Evolutionary conservation across 75 land plant genomes (phyloP).

Genomic region (Picea glauca): DNA sequence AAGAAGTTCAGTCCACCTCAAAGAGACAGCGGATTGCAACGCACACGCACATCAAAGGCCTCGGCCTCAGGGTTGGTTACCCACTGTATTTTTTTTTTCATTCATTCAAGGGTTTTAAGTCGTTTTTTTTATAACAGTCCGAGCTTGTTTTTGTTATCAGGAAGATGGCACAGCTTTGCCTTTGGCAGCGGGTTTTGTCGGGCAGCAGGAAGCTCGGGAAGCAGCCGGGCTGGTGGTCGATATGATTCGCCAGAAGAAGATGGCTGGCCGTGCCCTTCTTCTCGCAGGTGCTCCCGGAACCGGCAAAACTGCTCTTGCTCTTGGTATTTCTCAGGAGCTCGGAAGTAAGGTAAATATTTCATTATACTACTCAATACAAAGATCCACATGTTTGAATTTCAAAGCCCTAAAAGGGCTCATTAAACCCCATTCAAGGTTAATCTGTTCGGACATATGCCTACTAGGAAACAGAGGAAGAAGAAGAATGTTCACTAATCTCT

Average conservation of each 20-base stretch:
- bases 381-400: no score
- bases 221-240: slow-evolving; percentile 94
- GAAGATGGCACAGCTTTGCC: slow-evolving; percentile 69
- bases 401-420: no score
- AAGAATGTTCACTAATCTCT: no score
- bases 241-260: slow-evolving; percentile 95
- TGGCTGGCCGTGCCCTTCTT: slow-evolving; percentile 96
- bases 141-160: slow-evolving; percentile 22
- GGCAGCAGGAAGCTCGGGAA: slow-evolving; percentile 84
- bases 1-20: slow-evolving; percentile 95
- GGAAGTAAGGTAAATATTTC: slow-evolving; percentile 77
- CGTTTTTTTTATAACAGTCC: neutral
- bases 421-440: no score
- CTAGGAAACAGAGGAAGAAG: no score
- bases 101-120: neutral
- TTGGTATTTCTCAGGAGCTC: slow-evolving; percentile 94
- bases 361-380: no score
- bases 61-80: slow-evolving; percentile 75
- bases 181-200: slow-evolving; percentile 94
- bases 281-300: slow-evolving; percentile 97
- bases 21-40: slow-evolving; percentile 94
- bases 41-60: slow-evolving; percentile 97
- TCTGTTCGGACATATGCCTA: no score
- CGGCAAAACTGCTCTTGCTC: slow-evolving; percentile 94
- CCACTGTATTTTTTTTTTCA: neutral